A percentile compares a stretch with the other conserved stretches of the same genome.
These are phyloP conservation scores for Boletus sp. DNA, from an alignment of 1,284 basidiomycete genomes.

Conservation along the genomic window DNA sequence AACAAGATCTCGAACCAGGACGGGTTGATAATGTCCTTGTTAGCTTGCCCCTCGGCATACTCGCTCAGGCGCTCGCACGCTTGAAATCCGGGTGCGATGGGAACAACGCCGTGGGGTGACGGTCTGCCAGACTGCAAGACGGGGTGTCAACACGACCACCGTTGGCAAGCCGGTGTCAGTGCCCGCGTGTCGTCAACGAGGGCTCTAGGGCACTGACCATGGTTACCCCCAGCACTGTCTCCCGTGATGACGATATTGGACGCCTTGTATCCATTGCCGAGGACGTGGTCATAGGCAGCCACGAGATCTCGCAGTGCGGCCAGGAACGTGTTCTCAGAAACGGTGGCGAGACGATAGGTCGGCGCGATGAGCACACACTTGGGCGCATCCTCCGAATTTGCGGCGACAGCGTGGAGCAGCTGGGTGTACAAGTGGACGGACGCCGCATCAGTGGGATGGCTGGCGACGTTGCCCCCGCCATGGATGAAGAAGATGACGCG, in stretches of 20 bases:
- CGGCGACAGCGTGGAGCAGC: conserved; percentile 15
- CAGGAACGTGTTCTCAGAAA: conserved; percentile 27
- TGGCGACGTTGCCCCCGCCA: conserved; percentile 21
- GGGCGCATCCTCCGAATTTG: not conserved
- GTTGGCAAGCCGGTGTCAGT: not conserved
- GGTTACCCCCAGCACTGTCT: conserved; percentile 29
- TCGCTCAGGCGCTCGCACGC: too few species aligned
- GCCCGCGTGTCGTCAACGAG: too few species aligned
- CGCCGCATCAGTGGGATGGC: conserved; percentile 17
- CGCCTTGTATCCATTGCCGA: conserved; percentile 20
- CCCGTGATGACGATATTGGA: conserved; percentile 23
- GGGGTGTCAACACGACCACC: conserved; percentile 28
- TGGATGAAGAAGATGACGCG: conserved; percentile 27
- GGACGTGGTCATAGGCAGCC: conserved; percentile 23
- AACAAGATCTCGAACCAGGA: too few species aligned
- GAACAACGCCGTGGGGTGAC: too few species aligned
- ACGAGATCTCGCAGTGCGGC: conserved; percentile 25
- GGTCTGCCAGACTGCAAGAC: conserved; percentile 4
- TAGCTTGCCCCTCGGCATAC: too few species aligned
- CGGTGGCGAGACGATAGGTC: conserved; percentile 25
- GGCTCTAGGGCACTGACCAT: conserved; percentile 9
- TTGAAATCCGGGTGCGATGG: too few species aligned
- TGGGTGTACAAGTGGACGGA: conserved; percentile 10
- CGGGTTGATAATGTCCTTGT: too few species aligned
- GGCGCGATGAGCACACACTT: conserved; percentile 21